A percentile compares a stretch with the other conserved stretches of the same genome.
Evolutionary conservation across 192 early-diverging fungal species (phyloP).

Genomic region (Chytriomyces confervae): DNA sequence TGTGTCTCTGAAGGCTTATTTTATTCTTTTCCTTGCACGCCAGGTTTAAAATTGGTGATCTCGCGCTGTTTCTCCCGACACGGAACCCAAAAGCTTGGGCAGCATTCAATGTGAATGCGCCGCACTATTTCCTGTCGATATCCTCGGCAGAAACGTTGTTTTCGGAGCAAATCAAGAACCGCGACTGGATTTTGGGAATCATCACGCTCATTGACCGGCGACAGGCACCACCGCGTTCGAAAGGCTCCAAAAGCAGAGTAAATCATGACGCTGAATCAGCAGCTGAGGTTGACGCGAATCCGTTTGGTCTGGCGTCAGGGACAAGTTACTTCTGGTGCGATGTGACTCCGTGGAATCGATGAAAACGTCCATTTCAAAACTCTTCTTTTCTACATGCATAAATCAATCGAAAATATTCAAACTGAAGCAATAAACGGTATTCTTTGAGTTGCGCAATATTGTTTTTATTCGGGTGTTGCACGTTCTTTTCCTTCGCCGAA

Average conservation of each 20-base stretch:
- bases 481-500: too few species aligned
- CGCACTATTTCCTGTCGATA: conserved; percentile 51
- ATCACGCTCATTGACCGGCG: conserved; percentile 40
- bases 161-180: conserved; percentile 45
- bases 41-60: conserved; percentile 50
- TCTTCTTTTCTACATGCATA: too few species aligned
- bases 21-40: conserved; percentile 14
- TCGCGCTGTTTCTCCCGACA: conserved; percentile 57
- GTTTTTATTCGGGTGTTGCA: too few species aligned
- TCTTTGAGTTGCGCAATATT: too few species aligned
- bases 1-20: conserved; percentile 23
- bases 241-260: background rate
- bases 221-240: conserved; percentile 11
- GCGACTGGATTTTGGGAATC: conserved; percentile 53
- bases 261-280: background rate
- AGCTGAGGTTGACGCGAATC: conserved; percentile 27
- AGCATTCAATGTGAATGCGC: conserved; percentile 56
- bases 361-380: background rate
- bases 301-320: conserved; percentile 46
- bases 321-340: conserved; percentile 44
- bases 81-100: conserved; percentile 56
- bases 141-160: conserved; percentile 33
- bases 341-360: background rate
- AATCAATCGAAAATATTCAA: too few species aligned
- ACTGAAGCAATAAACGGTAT: too few species aligned